Base-by-base conservation (phyloP, 495 filamentous ascomycete species). In the Aspergillus nidulans region DNA sequence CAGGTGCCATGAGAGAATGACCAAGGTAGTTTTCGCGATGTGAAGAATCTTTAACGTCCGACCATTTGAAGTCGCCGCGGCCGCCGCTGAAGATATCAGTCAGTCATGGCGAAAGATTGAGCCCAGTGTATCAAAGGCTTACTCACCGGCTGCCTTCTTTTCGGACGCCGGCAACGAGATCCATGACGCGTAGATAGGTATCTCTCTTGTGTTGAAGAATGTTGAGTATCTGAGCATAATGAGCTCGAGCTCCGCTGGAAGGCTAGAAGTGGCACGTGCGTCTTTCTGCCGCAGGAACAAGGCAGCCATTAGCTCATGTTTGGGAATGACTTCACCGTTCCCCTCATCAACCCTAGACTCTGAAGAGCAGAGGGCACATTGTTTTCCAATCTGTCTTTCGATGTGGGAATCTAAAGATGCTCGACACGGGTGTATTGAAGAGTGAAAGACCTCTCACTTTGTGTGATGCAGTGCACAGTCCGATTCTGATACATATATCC, bases 1-100 rank as follows among this genome's bases (percentile, higher is more conserved):
- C 95, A 0, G 94, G 82, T 5, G 94, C 94, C 84, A 95, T 98
- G 48, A 98, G 66, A 20, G 89, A 95, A 69, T 98, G 94, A 39
- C 95, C 94, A 0, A 98, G 86, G 69, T 98, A 98, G 70, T 98
- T 97, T 67, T 98, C 92, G 61, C 94, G 90, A 62, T 97, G 91
- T 38, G 79, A 71, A 36, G 90, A 92, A 47, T 79, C 81, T 62
- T 92, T 86, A 65, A 98, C 94, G 63, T 96, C 90, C 58, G 92
- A 87, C 94, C 94, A 97, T 74, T 85, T 90, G 81, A 98, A 97
- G 68, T 95, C 89, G 73, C 83, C 86, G 64, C 85, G 85, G 63
- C 94, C 94, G 62, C 94, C 94, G 61, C 94, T 84, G 52, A n/a
- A 44, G 49, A 63, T 30, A 41, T 20, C 18, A 21, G 23, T 16